Base-by-base conservation (phyloP, 352 stramenopile species). In the Globisporangium paroecandrum region DNA sequence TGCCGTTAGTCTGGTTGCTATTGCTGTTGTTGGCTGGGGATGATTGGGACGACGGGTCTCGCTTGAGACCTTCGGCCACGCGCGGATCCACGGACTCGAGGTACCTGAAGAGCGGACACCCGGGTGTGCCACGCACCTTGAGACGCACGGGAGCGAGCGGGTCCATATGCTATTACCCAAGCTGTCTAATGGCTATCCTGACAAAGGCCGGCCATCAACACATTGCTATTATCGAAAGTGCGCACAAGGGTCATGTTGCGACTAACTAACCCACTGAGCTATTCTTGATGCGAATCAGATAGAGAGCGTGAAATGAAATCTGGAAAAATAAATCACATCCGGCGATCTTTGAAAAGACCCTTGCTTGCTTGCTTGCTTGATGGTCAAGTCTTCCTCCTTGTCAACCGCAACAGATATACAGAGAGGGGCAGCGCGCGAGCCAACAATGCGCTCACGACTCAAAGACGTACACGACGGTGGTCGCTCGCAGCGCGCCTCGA, bases 41-140 rank as follows among this genome's bases (percentile, higher is more conserved):
- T 32, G 29, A 32, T 32, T 32, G 9, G 18, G 34, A 34, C 2
- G 27, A 43, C 18, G 20, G 20, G 27, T 83, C 65, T 6, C 71
- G 74, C 53, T 87, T 68, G 38, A 85, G 61, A 1, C 83, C 85
- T 68, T 93, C 83, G 0, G 83, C 83, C 0, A 77, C 75, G 13
- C 82, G 76, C 43, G 82, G 85, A 32, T 93, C 83, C 25, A 91
- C 83, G 0, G 76, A 77, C 36, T 78, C 69, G 9, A 90, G 60
- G 53, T 75, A 38, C 15, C 69, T 64, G 22, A 93, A 68, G 27
- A 93, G 67, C 22, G 76, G 68, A 27, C 71, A 88, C 18, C 85
- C 85, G 56, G 54, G 65, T 0, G 75, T 81, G 20, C 77, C 83
- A 22, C 65, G 70, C 22, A 93, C 66, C 55, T 81, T 80, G 54